Evolutionary conservation across 164 flowering plant genomes (phyloP), one percentile per base, ranked within the genome.

Genomic region (Pachysandra terminalis): DNA sequence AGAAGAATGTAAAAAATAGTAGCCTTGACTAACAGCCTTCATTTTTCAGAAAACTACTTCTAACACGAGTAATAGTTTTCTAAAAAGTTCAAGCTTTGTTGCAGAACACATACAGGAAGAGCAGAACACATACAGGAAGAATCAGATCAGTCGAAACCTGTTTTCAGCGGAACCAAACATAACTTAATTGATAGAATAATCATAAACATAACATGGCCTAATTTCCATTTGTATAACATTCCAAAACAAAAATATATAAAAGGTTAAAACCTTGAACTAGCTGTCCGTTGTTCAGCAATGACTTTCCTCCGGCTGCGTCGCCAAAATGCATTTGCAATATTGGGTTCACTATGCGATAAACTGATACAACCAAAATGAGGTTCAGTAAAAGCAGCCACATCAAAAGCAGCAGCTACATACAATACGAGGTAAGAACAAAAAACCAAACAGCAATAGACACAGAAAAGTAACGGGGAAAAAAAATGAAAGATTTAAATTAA

Each of bases 311-410:
- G 81, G 78, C 87, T 88, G 72, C 91, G 90, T 22, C 96, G 81
- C 96, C 96, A 87, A 81, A 88, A 81, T 61, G 89, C 63, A 64
- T 84, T 83, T 21, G 97, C 94, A 69, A 90, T 82, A 73, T 89
- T 84, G n/a, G 99, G 96, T 73, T 95, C 99, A 77, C 96, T 90
- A 65, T 87, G 95, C 61, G 94, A 90, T 45, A 86, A 77, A 78
- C 97, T 92, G 87, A 71, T 57, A 63, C 27, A 77, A 61, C 26
- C n/a, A 74, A 74, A 64, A 62, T 13, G 51, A 66, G 64, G 57
- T 32, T 62, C 17, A 58, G 53, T 52, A 23, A 69, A 35, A 26
- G 59, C 37, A 26, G 59, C n/a, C n/a, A 63, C 12, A 19, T 37
- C 35, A 48, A 32, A 9, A n/a, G n/a, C n/a, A 59, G 10, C 56